These are phyloP conservation scores for Podospora fimiseda DNA, from an alignment of 495 filamentous ascomycete species.

Conservation along the genomic window DNA sequence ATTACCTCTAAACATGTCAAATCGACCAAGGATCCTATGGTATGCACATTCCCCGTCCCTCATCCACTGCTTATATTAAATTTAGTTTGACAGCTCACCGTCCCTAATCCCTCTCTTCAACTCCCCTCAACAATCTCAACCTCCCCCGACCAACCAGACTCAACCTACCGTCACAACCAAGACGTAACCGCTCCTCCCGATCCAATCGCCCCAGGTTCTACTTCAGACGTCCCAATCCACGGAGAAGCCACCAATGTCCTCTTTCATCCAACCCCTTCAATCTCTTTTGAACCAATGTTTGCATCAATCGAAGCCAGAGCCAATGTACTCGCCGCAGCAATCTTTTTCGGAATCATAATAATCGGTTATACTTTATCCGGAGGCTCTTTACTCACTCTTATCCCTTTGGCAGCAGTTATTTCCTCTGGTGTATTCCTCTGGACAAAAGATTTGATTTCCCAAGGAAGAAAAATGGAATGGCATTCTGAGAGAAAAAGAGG, in stretches of 20 bases:
- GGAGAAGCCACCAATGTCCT: slow-evolving; percentile 94
- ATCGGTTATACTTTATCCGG: slow-evolving; percentile 71
- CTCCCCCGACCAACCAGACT: slow-evolving; percentile 46
- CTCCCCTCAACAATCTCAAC: slow-evolving; percentile 64
- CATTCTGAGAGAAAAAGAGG: slow-evolving; percentile 77
- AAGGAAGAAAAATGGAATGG: slow-evolving; percentile 83
- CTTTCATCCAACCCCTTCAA: slow-evolving; percentile 86
- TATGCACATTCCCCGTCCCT: slow-evolving; percentile 27
- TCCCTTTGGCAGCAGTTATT: slow-evolving; percentile 63
- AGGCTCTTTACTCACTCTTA: slow-evolving; percentile 65
- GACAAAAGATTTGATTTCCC: slow-evolving; percentile 77
- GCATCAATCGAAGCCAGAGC: slow-evolving; percentile 65
- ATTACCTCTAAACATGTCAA: slow-evolving; percentile 63
- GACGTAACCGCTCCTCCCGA: slow-evolving; percentile 90
- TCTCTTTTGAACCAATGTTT: slow-evolving; percentile 84
- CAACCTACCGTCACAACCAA: slow-evolving; percentile 76
- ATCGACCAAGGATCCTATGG: slow-evolving; percentile 60
- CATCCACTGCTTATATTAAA: background rate
- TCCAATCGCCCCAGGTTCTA: slow-evolving; percentile 68
- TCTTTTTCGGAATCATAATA: slow-evolving; percentile 66
- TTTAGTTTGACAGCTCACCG: slow-evolving; percentile 52
- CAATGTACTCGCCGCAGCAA: slow-evolving; percentile 56
- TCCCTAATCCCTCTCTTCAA: slow-evolving; percentile 82
- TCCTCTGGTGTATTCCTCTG: slow-evolving; percentile 75
- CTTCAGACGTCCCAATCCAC: slow-evolving; percentile 89